Percentiles rank a stretch among this genome's conserved stretches.
phyloP scores from a whole-genome alignment of 177 flowering plant species.

The Viscum album region DNA sequence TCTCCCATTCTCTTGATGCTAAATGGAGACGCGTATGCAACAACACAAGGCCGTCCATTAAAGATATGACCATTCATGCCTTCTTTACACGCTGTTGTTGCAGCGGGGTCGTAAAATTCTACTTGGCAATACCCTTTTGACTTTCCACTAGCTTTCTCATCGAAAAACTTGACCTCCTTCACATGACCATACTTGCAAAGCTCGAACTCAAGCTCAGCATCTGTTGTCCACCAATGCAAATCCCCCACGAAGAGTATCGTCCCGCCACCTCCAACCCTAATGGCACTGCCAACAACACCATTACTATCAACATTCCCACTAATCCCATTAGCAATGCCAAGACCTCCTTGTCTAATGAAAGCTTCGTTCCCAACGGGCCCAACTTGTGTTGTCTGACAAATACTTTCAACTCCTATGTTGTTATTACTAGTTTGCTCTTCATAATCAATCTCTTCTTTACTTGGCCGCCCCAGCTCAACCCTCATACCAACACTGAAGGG shows the following conservation, averaged over 20 bases:
- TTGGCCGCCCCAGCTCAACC: slow-evolving; percentile 38
- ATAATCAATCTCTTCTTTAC: slow-evolving; percentile 24
- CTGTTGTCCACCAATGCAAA: slow-evolving; percentile 98
- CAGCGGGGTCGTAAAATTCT: slow-evolving; percentile 68
- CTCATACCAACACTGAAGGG: slow-evolving; percentile 34
- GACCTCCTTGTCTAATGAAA: slow-evolving; percentile 21
- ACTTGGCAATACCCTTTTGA: slow-evolving; percentile 91
- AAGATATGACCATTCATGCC: slow-evolving; percentile 84
- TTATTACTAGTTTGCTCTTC: slow-evolving; percentile 24
- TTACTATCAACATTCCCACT: slow-evolving; percentile 19
- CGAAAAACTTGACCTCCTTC: slow-evolving; percentile 81
- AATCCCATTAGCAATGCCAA: slow-evolving; percentile 17
- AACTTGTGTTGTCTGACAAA: slow-evolving; percentile 21
- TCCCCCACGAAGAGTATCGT: slow-evolving; percentile 83
- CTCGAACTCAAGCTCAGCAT: slow-evolving; percentile 73
- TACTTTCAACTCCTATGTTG: slow-evolving; percentile 22
- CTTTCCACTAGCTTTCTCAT: slow-evolving; percentile 90
- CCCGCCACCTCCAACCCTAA: slow-evolving; percentile 25
- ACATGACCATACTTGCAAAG: slow-evolving; percentile 63
- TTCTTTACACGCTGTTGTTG: slow-evolving; percentile 76
- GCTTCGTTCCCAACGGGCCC: slow-evolving; percentile 17
- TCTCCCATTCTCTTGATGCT: slow-evolving; percentile 72
- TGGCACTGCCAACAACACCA: slow-evolving; percentile 11
- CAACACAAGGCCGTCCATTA: slow-evolving; percentile 89
- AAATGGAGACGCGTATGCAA: slow-evolving; percentile 68